Evolutionary conservation across 176 grass and related monocot genomes (phyloP).

Genomic region (Typha latifolia): DNA sequence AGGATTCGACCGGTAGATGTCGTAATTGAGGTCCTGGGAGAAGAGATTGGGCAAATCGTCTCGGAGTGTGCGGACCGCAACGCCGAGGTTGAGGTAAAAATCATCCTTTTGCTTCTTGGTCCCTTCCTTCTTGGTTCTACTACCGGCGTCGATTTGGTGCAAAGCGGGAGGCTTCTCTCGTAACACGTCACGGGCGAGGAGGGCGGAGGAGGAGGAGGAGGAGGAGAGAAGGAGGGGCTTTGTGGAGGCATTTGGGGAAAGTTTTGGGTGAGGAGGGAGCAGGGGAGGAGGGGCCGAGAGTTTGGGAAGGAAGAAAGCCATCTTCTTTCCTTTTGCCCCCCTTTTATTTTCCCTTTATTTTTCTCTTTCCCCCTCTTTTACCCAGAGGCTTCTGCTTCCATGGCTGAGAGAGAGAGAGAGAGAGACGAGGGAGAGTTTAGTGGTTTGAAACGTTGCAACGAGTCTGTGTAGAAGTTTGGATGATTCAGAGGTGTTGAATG

Average conservation of each 20-base stretch:
- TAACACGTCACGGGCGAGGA: conserved; percentile 32
- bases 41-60: conserved; percentile 84
- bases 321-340: conserved; percentile 20
- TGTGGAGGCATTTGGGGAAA: conserved; percentile 24
- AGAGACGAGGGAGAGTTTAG: conserved; percentile 28
- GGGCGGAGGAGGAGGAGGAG: conserved; percentile 16
- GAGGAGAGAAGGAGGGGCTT: conserved; percentile 12
- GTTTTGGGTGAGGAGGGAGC: conserved; percentile 31
- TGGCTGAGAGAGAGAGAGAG: not conserved
- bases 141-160: conserved; percentile 28
- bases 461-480: conserved; percentile 9
- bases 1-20: conserved; percentile 63
- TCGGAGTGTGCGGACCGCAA: conserved; percentile 78
- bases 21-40: conserved; percentile 65
- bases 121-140: conserved; percentile 5
- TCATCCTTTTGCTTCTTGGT: conserved; percentile 50
- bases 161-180: conserved; percentile 22
- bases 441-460: conserved; percentile 40
- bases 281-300: conserved; percentile 49
- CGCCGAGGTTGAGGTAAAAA: conserved; percentile 92
- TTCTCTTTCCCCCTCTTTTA: conserved; percentile 3
- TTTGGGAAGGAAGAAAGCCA: conserved; percentile 91
- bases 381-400: conserved; percentile 14
- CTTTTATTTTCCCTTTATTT: conserved; percentile 5
- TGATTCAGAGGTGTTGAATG: not conserved